Evolutionary conservation across 1,284 basidiomycete species (phyloP), one percentile per base, ranked within the genome.

Genomic region (Sporisorium graminicola): DNA sequence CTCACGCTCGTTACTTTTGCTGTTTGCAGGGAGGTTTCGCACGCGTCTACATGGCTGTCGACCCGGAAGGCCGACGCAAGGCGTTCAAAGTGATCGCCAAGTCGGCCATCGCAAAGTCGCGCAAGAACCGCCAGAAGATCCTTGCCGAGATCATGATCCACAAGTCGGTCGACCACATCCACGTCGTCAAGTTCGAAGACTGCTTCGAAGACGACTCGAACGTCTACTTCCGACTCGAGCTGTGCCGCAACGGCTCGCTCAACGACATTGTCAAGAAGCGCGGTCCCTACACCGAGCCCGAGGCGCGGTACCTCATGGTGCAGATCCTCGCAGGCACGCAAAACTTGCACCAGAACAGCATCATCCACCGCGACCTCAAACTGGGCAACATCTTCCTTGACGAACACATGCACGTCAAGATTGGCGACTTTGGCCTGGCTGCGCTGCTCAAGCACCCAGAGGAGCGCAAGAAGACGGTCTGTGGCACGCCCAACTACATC

Each of bases 71-170:
- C 33, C 75, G 58, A 35, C 77, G 75, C 33, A 86, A 86, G 72
- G 87, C 87, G 0, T 83, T 87, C 78, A 87, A 87, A 66, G 87
- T 87, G 31, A 86, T 87, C 54, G 79, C 82, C 53, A 87, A 87
- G 75, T 82, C 85, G 24, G 78, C 82, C 22, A 75, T 85, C 27
- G 65, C 76, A 62, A 85, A 87, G 55, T 85, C 86, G 35, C 86
- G 86, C 66, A 86, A 86, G 58, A 86, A 85, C n/a, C 83, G 86
- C 37, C 85, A 85, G 14, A 87, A 87, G 95, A 90, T 98, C 67
- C 98, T 96, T 82, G 95, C 95, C 69, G 96, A 99, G 89, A 98
- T 99, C 86, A 98, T 97, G 89, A 95, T 99, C 62, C 96, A 99
- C 87, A 91, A 92, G 70, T 92, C 94, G 22, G 90, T 98, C 59